Percentiles rank a stretch among this genome's conserved stretches.
Evolutionary conservation across 495 filamentous ascomycete genomes (phyloP).

Genomic region (Aspergillus carlsbadensis): DNA sequence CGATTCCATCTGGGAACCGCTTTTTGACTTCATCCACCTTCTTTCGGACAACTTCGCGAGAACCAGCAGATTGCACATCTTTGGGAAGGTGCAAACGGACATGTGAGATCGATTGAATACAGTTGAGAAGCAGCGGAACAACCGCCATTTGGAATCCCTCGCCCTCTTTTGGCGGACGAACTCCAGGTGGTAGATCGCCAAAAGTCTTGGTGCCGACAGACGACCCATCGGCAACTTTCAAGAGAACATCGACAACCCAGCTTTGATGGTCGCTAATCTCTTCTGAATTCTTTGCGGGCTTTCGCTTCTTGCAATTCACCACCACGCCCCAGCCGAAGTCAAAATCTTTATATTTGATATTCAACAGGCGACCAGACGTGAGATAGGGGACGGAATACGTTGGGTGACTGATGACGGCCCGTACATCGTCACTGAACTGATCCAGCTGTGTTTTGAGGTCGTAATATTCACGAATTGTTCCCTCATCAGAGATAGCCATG

Average conservation of each 20-base stretch:
- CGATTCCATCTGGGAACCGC: conserved; percentile 90
- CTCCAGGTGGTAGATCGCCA: conserved; percentile 60
- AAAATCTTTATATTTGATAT: conserved; percentile 70
- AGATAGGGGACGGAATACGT: conserved; percentile 78
- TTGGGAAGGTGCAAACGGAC: conserved; percentile 77
- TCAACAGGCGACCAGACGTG: conserved; percentile 78
- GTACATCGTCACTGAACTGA: conserved; percentile 80
- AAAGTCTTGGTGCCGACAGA: conserved; percentile 56
- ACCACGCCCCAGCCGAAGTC: conserved; percentile 95
- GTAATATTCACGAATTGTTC: conserved; percentile 88
- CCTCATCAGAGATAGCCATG: conserved; percentile 79
- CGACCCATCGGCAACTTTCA: conserved; percentile 65
- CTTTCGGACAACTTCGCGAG: conserved; percentile 65
- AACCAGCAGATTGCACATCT: conserved; percentile 60
- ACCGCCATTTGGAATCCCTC: conserved; percentile 76
- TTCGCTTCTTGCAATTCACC: conserved; percentile 65
- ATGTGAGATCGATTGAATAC: conserved; percentile 73
- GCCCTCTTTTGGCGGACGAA: conserved; percentile 62
- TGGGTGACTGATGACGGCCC: conserved; percentile 84
- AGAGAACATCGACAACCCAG: conserved; percentile 76
- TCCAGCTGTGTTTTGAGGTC: conserved; percentile 78
- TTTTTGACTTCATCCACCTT: conserved; percentile 70
- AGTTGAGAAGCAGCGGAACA: conserved; percentile 81
- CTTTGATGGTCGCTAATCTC: conserved; percentile 68
- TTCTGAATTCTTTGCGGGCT: conserved; percentile 56